Evolutionary conservation across 140 eudicot species (phyloP).

Genomic region (Senecio squalidus): DNA sequence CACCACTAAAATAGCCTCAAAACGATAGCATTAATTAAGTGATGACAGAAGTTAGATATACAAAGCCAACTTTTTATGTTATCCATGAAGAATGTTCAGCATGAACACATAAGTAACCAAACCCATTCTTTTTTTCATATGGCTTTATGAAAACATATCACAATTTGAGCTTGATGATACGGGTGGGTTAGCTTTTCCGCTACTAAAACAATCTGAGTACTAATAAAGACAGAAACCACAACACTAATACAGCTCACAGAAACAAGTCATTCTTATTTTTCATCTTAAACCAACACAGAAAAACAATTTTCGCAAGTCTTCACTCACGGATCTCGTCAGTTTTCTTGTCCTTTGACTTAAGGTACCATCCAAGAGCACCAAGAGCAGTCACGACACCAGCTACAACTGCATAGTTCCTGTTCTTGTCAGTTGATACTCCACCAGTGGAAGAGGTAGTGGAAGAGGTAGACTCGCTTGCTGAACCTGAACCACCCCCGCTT

Average conservation of each 20-base stretch:
- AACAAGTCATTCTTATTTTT: neutral
- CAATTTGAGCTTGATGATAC: too few relatives aligned
- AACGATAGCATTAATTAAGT: too few relatives aligned
- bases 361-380: constrained; percentile 73
- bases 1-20: too few relatives aligned
- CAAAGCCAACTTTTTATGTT: too few relatives aligned
- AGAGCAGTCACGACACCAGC: constrained; percentile 56
- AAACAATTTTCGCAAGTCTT: constrained; percentile 8
- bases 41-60: too few relatives aligned
- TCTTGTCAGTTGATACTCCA: constrained; percentile 58
- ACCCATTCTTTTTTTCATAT: too few relatives aligned
- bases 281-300: constrained; percentile 3
- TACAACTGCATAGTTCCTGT: constrained; percentile 75
- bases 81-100: too few relatives aligned
- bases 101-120: too few relatives aligned
- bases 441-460: constrained; percentile 43
- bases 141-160: too few relatives aligned
- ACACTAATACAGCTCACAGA: neutral
- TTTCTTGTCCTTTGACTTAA: constrained; percentile 45
- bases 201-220: neutral
- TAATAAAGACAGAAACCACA: neutral
- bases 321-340: constrained; percentile 37
- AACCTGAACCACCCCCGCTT: constrained; percentile 29
- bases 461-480: constrained; percentile 46
- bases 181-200: too few relatives aligned